These are phyloP conservation scores for Meripilus lineatus DNA, from an alignment of 1,284 basidiomycete species.

Conservation along the genomic window DNA sequence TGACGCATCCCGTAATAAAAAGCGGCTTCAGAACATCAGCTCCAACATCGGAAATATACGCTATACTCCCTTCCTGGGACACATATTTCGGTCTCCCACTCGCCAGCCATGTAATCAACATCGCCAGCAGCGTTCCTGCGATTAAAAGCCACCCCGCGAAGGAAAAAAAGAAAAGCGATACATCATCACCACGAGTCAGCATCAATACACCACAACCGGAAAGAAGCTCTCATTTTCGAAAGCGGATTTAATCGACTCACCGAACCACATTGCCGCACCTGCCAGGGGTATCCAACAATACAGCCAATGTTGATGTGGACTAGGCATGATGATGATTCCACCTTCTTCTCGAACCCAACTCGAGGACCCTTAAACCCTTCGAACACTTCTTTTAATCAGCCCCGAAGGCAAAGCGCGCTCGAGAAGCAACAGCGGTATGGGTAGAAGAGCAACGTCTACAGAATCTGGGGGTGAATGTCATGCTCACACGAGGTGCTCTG, in stretches of 20 bases:
- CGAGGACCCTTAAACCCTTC: too few relatives aligned
- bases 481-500: too few relatives aligned
- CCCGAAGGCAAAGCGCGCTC: too few relatives aligned
- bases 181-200: too few relatives aligned
- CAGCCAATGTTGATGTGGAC: conserved; percentile 43
- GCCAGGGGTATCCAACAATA: conserved; percentile 62
- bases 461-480: too few relatives aligned
- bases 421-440: too few relatives aligned
- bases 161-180: not conserved
- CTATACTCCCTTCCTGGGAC: conserved; percentile 48
- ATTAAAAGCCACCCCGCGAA: too few relatives aligned
- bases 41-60: conserved; percentile 72
- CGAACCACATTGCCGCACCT: conserved; percentile 59
- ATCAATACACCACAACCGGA: too few relatives aligned
- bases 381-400: too few relatives aligned
- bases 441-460: too few relatives aligned
- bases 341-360: too few relatives aligned
- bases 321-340: conserved; percentile 11
- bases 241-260: conserved; percentile 37
- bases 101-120: conserved; percentile 63
- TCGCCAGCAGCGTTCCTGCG: conserved; percentile 52
- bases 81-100: conserved; percentile 44
- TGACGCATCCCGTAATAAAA: conserved; percentile 55
- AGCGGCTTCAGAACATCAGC: conserved; percentile 68
- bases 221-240: too few relatives aligned